Base-by-base conservation (phyloP, 148 eudicot species). In the Rhododendron ovatum region DNA sequence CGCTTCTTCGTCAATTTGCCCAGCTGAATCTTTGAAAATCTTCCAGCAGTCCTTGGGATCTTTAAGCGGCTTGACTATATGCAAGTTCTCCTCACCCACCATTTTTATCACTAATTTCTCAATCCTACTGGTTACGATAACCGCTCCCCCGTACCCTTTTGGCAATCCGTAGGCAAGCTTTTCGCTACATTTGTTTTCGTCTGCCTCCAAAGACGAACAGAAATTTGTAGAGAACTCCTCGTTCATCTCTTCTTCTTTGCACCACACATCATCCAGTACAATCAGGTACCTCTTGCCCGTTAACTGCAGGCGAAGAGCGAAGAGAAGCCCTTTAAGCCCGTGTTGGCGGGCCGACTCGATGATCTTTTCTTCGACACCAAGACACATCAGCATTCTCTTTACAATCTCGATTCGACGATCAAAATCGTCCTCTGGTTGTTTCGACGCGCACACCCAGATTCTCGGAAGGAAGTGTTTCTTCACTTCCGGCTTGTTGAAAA, bases 391-490 rank as follows among this genome's bases (percentile, higher is more conserved):
- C 63, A 90, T 88, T 78, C 91, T 84, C 18, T 28, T 88, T 59
- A 90, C 87, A 28, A 82, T 43, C 84, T 90, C 91, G 24, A 84
- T 71, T 50, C 22, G 69, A 37, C 50, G 47, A 26, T 86, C 84
- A 0, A 0, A 2, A 26, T 78, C 87, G 5, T 17, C 61, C 1
- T n/a, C 3, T 7, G 83, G 85, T 28, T 82, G 88, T n/a, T 77
- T 90, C 1, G 91, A 90, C 50, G 82, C 0, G 39, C 90, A 90
- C 1, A 88, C 91, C 91, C 91, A 90, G 20, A 90, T 48, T 63
- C 88, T 57, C 4, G 88, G 88, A 53, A 84, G 67, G 82, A 83
- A 90, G 37, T 84, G 78, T 0, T 55, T 33, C 57, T 48, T 84
- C 35, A 90, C 83, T 63, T 77, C 77, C 22, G 28, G 35, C 10